Evolutionary conservation across 2,329 filamentous ascomycete species (phyloP), one percentile per base, ranked within the genome.

Genomic region (Ophiostoma piceae): DNA sequence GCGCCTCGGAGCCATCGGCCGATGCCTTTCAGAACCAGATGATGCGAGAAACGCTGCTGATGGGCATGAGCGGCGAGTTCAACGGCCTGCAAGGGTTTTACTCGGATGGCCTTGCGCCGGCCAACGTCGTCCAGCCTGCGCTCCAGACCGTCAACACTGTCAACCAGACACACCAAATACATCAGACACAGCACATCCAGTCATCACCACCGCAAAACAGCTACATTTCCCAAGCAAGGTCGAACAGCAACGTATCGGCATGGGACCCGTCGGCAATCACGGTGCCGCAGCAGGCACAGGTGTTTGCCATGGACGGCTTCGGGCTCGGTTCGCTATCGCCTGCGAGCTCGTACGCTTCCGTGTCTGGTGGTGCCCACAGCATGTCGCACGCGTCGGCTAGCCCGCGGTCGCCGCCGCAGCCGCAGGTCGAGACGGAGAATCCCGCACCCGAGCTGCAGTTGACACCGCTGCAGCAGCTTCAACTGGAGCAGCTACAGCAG

Each of bases 261-360:
- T 65, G 62, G 83, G 84, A 79, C 65, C 78, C 79, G 1, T 76
- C 79, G 2, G 78, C 77, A 39, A 73, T 80, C 1, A 76, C 78
- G 54, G 76, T 76, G 14, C 76, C 77, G 14, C 77, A 76, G 22
- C 75, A 77, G 47, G 71, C 76, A 16, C 75, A 76, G 11, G 74
- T 75, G 47, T 77, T 81, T 39, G 74, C 79, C 26, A 79, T 80
- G 74, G 80, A 82, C 41, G 78, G 81, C 22, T 73, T 68, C 19
- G 37, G 76, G 37, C 75, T 77, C 0, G 75, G 75, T 0, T 79
- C 79, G 6, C 75, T 79, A 0, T 80, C 79, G 0, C 77, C 76
- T 0, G 74, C 74, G 6, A 72, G 72, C 47, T 74, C 75, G 0
- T 76, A 70, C 12, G 41, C 67, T 12, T 67, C 68, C 4, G 32